Evolutionary conservation across 495 filamentous ascomycete genomes (phyloP), one percentile per base, ranked within the genome.

Genomic region (Staphylotrichum tortipilum): DNA sequence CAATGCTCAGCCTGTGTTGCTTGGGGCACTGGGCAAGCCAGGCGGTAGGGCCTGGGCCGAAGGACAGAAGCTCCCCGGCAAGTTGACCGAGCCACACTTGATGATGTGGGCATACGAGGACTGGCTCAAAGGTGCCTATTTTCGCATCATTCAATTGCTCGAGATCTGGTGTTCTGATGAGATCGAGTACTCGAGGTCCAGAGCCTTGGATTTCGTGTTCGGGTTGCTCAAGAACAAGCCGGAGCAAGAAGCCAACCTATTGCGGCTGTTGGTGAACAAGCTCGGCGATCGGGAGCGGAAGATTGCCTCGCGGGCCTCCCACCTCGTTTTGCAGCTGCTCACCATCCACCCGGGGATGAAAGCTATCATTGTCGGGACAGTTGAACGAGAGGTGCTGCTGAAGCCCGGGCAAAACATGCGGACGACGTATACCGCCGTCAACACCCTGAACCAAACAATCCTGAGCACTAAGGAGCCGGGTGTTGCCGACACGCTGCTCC

Each of bases 401-500:
- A 79, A 86, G 10, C 85, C 91, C 0, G 85, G 88, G 7, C 92
- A 97, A 61, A 89, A 77, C 59, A 66, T 81, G 19, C 86, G 94
- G 50, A 87, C 94, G 21, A 91, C 85, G 61, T 98, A 98, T 67
- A 96, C 95, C 58, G 90, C 90, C 22, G 82, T 91, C 62, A 97
- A 95, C 59, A 95, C 92, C 3, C 68, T 98, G 33, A 98, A 98
- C 67, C 92, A 98, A 68, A 98, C 92, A 4, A 85, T 96, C 30
- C 62, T 97, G 43, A 91, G 86, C 58, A 73, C 69, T 33, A 90
- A 81, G 59, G 91, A 97, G 56, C 82, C 88, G 24, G 73, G 80
- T 26, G 78, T 94, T n/a, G 90, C 89, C 1, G 78, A 83, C 57
- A 83, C 84, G 43, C 69, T 98, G 30, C 67, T 97, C 6, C 79